Percentiles rank a stretch among this genome's conserved stretches.
phyloP scores from a whole-genome alignment of 2,329 filamentous ascomycete genomes.

The Colletotrichum salicis region DNA sequence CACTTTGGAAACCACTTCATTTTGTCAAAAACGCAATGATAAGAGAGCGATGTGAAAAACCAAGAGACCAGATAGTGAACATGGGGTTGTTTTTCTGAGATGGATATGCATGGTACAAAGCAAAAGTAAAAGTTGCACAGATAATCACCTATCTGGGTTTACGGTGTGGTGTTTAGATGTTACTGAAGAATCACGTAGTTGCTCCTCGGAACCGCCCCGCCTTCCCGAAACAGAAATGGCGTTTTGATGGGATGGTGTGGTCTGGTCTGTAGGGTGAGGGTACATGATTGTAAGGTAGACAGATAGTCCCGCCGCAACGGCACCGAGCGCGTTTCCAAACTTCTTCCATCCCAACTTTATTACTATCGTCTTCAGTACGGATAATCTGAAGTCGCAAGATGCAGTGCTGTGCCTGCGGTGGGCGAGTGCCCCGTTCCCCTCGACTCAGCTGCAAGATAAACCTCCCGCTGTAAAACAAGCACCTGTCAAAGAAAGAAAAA shows the following conservation, averaged over 20 bases:
- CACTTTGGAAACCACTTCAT: not conserved
- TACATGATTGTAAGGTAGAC: not conserved
- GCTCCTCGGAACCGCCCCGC: conserved; percentile 13
- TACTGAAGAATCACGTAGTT: not conserved
- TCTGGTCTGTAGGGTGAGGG: too few relatives aligned
- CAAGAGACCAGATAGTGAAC: not conserved
- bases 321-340: not conserved
- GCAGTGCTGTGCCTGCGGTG: too few relatives aligned
- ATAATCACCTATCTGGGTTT: not conserved
- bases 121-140: not conserved
- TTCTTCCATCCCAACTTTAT: not conserved
- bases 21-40: not conserved
- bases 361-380: not conserved
- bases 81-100: too few relatives aligned
- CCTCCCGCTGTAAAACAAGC: not conserved
- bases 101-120: too few relatives aligned
- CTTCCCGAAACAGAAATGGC: conserved; percentile 9
- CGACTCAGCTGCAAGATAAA: not conserved
- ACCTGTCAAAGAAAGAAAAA: not conserved
- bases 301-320: not conserved
- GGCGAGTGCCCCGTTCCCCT: not conserved
- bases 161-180: not conserved
- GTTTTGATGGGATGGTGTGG: not conserved
- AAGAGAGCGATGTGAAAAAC: too few relatives aligned
- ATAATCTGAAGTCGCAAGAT: not conserved